phyloP scores from a whole-genome alignment of 495 filamentous ascomycete genomes.

The Schizothecium vesticola region DNA sequence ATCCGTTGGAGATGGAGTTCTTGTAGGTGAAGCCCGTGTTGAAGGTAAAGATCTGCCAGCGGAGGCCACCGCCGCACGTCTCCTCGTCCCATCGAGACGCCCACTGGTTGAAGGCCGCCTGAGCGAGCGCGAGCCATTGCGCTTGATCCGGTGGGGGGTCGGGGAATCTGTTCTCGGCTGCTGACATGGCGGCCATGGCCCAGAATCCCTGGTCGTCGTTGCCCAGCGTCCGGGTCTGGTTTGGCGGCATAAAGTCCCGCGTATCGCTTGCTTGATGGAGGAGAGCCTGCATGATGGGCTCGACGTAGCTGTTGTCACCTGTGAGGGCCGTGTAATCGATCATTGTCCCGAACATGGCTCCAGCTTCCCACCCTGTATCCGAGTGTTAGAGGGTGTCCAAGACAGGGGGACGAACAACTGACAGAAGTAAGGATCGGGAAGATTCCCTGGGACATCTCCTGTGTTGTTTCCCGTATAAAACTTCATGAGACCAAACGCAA shows the following conservation, averaged over 20 bases:
- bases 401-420: constrained; percentile 4
- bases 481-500: constrained; percentile 42
- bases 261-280: constrained; percentile 64
- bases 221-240: constrained; percentile 70
- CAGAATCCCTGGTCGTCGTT: constrained; percentile 90
- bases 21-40: constrained; percentile 79
- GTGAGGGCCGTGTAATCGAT: constrained; percentile 85
- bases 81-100: constrained; percentile 60
- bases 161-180: constrained; percentile 72
- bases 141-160: constrained; percentile 56
- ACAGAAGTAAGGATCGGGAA: constrained; percentile 72
- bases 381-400: constrained; percentile 11
- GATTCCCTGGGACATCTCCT: constrained; percentile 64
- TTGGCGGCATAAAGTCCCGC: constrained; percentile 69
- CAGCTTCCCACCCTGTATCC: constrained; percentile 63
- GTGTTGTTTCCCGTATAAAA: constrained; percentile 69
- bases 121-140: constrained; percentile 73
- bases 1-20: constrained; percentile 73
- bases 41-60: constrained; percentile 82
- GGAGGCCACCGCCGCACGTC: constrained; percentile 69
- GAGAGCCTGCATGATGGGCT: constrained; percentile 60
- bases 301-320: constrained; percentile 67
- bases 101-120: constrained; percentile 72
- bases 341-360: constrained; percentile 68
- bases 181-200: constrained; percentile 76